A percentile compares a stretch with the other conserved stretches of the same genome.
These are phyloP conservation scores for Bipolaris victoriae DNA, from an alignment of 2,329 filamentous ascomycete species.

Conservation along the genomic window DNA sequence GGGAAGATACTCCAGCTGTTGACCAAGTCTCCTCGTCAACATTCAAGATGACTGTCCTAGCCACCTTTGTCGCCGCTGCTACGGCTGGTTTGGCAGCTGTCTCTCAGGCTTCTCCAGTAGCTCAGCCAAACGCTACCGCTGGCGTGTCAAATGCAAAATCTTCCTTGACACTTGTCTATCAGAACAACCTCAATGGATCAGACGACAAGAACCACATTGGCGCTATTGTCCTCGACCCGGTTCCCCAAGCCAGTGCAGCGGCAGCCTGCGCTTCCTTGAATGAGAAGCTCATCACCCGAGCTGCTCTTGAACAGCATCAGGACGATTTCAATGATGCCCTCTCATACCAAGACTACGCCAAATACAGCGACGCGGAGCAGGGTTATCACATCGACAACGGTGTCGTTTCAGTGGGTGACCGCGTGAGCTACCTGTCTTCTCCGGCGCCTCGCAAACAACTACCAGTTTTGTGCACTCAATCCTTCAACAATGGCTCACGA, in stretches of 20 bases:
- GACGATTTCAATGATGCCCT: slow-evolving; percentile 56
- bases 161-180: slow-evolving; percentile 59
- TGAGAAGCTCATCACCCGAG: slow-evolving; percentile 55
- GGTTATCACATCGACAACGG: slow-evolving; percentile 54
- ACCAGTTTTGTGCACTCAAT: slow-evolving; percentile 61
- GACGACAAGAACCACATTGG: slow-evolving; percentile 61
- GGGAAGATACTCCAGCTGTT: slow-evolving; percentile 2
- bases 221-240: slow-evolving; percentile 57
- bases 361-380: slow-evolving; percentile 45
- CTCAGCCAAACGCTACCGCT: slow-evolving; percentile 19
- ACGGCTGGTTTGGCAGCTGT: slow-evolving; percentile 27
- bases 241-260: slow-evolving; percentile 47
- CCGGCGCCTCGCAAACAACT: slow-evolving; percentile 40
- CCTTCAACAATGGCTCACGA: slow-evolving; percentile 46
- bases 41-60: slow-evolving; percentile 31
- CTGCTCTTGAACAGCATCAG: slow-evolving; percentile 51
- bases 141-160: slow-evolving; percentile 42
- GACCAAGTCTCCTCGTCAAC: background rate
- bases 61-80: slow-evolving; percentile 30
- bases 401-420: slow-evolving; percentile 46
- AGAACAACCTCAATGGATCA: slow-evolving; percentile 62
- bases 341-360: slow-evolving; percentile 54
- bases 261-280: slow-evolving; percentile 56
- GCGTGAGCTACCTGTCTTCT: slow-evolving; percentile 45
- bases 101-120: slow-evolving; percentile 26